Evolutionary conservation across 2,329 filamentous ascomycete genomes (phyloP).

Genomic region (Ophiosphaerella korrae): DNA sequence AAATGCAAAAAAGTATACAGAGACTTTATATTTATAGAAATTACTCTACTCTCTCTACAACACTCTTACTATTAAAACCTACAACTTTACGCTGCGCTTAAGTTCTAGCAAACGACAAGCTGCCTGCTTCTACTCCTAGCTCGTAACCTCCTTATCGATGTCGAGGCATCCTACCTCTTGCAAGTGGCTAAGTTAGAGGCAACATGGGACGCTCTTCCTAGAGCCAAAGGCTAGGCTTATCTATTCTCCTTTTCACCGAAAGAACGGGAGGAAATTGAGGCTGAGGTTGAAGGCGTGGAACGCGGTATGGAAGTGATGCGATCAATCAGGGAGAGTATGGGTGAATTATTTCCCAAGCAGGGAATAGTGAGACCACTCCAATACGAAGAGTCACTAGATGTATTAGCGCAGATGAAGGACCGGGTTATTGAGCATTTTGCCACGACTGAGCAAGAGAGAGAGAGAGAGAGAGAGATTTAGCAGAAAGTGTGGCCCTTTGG

Average conservation of each 20-base stretch:
- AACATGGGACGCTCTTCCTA: slow-evolving; percentile 28
- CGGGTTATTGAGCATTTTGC: slow-evolving; percentile 31
- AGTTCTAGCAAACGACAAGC: slow-evolving; percentile 36
- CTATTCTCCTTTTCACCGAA: slow-evolving; percentile 28
- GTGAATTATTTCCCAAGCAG: slow-evolving; percentile 30
- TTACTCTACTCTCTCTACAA: slow-evolving; percentile 37
- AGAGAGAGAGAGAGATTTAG: slow-evolving; percentile 27
- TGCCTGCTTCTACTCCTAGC: slow-evolving; percentile 39
- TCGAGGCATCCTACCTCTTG: slow-evolving; percentile 36
- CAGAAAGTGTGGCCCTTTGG: slow-evolving; percentile 30
- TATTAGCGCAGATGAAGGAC: slow-evolving; percentile 30
- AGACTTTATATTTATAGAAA: slow-evolving; percentile 33
- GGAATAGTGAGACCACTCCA: slow-evolving; percentile 27
- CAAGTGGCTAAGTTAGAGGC: slow-evolving; percentile 33
- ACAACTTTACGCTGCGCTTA: slow-evolving; percentile 34
- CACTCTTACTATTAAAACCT: slow-evolving; percentile 26
- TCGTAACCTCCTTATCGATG: slow-evolving; percentile 42
- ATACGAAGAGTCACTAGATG: slow-evolving; percentile 31
- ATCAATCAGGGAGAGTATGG: slow-evolving; percentile 26
- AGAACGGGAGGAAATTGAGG: slow-evolving; percentile 25
- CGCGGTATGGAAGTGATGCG: slow-evolving; percentile 37
- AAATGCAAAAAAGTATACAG: slow-evolving; percentile 24
- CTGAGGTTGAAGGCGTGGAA: slow-evolving; percentile 28
- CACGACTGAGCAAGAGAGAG: slow-evolving; percentile 20
- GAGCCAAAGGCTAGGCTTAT: slow-evolving; percentile 15